phyloP scores from a whole-genome alignment of 768 basidiomycete species.

The Tephrocybe sp. region DNA sequence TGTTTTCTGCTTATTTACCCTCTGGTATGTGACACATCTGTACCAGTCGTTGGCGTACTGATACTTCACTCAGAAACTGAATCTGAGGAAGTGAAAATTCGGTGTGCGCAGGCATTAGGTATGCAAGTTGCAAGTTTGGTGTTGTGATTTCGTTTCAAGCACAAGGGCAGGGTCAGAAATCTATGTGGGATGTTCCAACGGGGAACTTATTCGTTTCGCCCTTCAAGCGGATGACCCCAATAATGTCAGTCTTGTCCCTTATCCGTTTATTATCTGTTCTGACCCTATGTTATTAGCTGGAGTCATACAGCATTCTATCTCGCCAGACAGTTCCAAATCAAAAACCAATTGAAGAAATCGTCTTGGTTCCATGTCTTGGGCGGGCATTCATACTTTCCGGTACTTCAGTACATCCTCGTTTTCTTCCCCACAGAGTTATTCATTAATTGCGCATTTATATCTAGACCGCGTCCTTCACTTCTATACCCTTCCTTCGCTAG shows the following conservation, averaged over 20 bases:
- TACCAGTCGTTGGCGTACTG: neutral
- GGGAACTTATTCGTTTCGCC: conserved; percentile 78
- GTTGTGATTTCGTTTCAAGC: neutral
- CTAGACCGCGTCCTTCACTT: conserved; percentile 69
- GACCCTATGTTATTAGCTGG: conserved; percentile 32
- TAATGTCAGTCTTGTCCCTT: conserved; percentile 31
- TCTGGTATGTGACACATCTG: conserved; percentile 13
- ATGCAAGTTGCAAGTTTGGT: conserved; percentile 3
- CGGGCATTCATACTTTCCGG: conserved; percentile 77
- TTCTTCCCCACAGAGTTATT: conserved; percentile 9
- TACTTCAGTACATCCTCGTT: conserved; percentile 27
- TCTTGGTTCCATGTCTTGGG: conserved; percentile 72
- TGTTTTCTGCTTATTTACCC: conserved; percentile 34
- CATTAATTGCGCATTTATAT: neutral
- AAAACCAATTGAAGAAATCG: conserved; percentile 78
- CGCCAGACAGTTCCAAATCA: conserved; percentile 66
- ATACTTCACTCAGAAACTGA: conserved; percentile 6
- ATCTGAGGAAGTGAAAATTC: conserved; percentile 26
- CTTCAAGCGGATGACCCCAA: conserved; percentile 56
- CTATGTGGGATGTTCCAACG: conserved; percentile 84
- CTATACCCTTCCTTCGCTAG: conserved; percentile 77
- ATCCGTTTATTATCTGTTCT: neutral
- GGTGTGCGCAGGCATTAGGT: conserved; percentile 63
- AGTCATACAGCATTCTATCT: conserved; percentile 64
- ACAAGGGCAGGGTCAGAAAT: conserved; percentile 66